Conservation (phyloP, 768 basidiomycete genomes). For the Pisolithus orientalis region DNA sequence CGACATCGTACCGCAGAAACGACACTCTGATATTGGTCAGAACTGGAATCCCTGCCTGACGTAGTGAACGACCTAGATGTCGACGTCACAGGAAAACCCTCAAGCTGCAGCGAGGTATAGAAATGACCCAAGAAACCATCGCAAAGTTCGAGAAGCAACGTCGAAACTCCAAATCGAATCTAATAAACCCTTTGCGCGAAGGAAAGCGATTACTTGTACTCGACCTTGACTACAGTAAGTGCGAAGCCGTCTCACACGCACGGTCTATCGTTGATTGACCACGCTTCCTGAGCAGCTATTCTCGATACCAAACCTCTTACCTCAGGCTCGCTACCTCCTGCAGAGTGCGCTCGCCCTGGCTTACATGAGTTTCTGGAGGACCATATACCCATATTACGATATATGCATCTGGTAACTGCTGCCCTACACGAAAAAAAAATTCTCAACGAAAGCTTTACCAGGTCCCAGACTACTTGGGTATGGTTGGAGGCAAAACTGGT, state of each 20-base stretch:
- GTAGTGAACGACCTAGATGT: conserved; percentile 79
- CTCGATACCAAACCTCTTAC: conserved; percentile 81
- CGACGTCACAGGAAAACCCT: conserved; percentile 62
- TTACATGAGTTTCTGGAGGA: conserved; percentile 81
- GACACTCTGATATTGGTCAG: conserved; percentile 25
- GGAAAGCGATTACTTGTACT: conserved; percentile 81
- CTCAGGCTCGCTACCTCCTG: conserved; percentile 71
- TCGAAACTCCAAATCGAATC: conserved; percentile 55
- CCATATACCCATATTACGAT: conserved; percentile 78
- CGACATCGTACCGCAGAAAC: neutral
- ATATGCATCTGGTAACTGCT: conserved; percentile 73
- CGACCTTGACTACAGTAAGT: conserved; percentile 82
- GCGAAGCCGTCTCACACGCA: neutral
- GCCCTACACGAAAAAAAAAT: neutral
- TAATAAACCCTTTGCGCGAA: conserved; percentile 70
- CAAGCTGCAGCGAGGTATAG: conserved; percentile 52
- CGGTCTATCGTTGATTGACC: neutral
- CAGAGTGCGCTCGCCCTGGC: conserved; percentile 76
- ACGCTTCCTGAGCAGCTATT: conserved; percentile 48
- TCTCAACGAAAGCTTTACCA: conserved; percentile 18
- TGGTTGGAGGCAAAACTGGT: conserved; percentile 87
- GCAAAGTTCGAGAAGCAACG: conserved; percentile 73
- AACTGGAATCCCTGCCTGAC: conserved; percentile 60
- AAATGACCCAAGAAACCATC: conserved; percentile 74
- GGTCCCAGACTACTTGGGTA: conserved; percentile 84